Base-by-base conservation (phyloP, 2,329 filamentous ascomycete genomes). In the Fusarium sulawesiense region DNA sequence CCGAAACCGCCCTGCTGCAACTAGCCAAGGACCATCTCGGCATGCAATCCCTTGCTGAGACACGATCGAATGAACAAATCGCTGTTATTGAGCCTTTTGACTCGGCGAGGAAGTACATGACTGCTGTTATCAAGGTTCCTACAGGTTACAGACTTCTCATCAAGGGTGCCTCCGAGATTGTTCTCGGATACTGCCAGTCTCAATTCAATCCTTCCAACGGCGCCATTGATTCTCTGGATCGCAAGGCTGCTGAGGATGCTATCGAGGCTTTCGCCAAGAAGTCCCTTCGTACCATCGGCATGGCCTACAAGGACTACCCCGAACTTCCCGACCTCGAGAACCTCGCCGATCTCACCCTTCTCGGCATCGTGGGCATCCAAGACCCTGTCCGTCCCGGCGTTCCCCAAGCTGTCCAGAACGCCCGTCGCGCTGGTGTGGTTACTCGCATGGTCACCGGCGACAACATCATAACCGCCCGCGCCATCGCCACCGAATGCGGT, bases 401-500 rank as follows among this genome's bases (percentile, higher is more conserved):
- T 13, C 84, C 85, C 1, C 87, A 93, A 51, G 92, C 92, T 14
- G 92, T 95, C 16, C 83, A 83, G 61, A 85, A 89, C 57, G 94
- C 92, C 75, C 91, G 94, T 75, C 85, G 87, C 56, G 92, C 92
- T 6, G 92, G 92, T 62, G 92, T 95, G 7, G 87, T 91, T 63
- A 92, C 94, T 12, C 91, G 92, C 72, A 95, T 95, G 92, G 92
- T 95, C 2, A 95, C 92, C 3, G 92, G 92, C 67, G 92, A 95
- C 80, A 94, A 95, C 80, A 88, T 91, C 68, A 81, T 92, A 61
- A 95, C 92, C 7, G 92, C 92, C 1, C 88, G 91, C 76, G 91
- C 92, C 20, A 95, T 95, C 73, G 92, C 92, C 9, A 86, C 86
- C 66, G 92, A 94, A 72, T 94, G 92, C 76, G 92, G 92, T 30